phyloP scores from a whole-genome alignment of 2,329 filamentous ascomycete species.

The Periglandula ipomoeae region DNA sequence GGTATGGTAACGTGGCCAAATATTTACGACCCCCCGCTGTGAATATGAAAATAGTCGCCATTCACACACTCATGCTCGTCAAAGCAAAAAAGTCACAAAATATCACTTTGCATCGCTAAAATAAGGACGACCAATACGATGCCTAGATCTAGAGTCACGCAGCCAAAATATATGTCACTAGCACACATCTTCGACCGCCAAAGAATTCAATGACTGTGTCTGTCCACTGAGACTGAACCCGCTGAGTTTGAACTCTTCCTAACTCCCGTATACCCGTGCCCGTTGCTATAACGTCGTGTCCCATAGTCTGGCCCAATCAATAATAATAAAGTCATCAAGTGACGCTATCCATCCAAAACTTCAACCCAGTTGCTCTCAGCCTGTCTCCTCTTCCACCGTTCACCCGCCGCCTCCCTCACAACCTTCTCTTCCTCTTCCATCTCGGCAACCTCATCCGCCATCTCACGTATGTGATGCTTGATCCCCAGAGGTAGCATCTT shows the following conservation, averaged over 20 bases:
- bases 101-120: no score
- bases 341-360: conserved; percentile 10
- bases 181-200: no score
- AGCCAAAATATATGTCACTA: no score
- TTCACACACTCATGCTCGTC: no score
- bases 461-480: conserved; percentile 44
- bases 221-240: no score
- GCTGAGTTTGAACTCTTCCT: neutral
- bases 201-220: neutral
- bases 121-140: no score
- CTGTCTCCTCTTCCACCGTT: conserved; percentile 38
- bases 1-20: no score
- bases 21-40: no score
- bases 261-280: neutral
- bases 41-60: no score
- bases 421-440: conserved; percentile 43
- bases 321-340: neutral
- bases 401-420: conserved; percentile 40
- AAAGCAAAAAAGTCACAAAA: no score
- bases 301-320: neutral
- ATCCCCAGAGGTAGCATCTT: conserved; percentile 43
- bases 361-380: conserved; percentile 41
- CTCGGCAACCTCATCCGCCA: conserved; percentile 41
- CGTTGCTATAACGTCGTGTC: neutral
- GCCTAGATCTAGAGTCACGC: no score